phyloP scores from a whole-genome alignment of 2,329 filamentous ascomycete genomes.

The Exophiala viscosa region DNA sequence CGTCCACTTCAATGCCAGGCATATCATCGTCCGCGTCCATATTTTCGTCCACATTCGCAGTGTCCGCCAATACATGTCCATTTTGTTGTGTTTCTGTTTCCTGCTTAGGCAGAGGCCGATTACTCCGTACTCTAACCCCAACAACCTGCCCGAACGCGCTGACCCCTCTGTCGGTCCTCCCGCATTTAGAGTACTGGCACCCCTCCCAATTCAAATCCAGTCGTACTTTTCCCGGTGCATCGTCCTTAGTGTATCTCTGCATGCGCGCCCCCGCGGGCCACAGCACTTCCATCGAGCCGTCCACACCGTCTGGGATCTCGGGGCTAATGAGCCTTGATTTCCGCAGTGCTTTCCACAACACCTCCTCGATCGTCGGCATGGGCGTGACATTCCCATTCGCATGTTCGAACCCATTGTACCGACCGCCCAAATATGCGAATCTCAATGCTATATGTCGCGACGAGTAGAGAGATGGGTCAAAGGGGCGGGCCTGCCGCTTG shows the following conservation, averaged over 20 bases:
- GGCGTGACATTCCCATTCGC: constrained; percentile 65
- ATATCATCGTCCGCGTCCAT: constrained; percentile 13
- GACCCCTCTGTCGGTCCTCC: constrained; percentile 86
- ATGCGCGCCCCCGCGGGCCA: constrained; percentile 15
- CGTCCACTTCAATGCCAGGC: constrained; percentile 33
- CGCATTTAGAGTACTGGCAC: constrained; percentile 92
- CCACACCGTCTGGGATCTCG: constrained; percentile 43
- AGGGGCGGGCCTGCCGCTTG: constrained; percentile 42
- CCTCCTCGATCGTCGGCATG: constrained; percentile 82
- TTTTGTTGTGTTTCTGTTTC: background rate
- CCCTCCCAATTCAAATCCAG: constrained; percentile 69
- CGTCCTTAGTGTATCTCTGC: constrained; percentile 18
- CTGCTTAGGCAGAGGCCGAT: constrained; percentile 53
- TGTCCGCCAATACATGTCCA: background rate
- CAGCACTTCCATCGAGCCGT: constrained; percentile 43
- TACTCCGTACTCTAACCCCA: constrained; percentile 75
- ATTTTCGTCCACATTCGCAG: constrained; percentile 1
- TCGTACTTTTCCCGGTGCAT: constrained; percentile 24
- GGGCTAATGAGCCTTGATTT: constrained; percentile 80
- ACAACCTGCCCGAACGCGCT: constrained; percentile 97
- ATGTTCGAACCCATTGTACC: constrained; percentile 91
- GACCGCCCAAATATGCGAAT: constrained; percentile 85
- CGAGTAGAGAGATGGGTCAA: constrained; percentile 76
- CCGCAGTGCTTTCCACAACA: constrained; percentile 84
- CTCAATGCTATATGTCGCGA: constrained; percentile 87